Evolutionary conservation across 1,284 basidiomycete species (phyloP).

Genomic region (Apiotrichum sp.): DNA sequence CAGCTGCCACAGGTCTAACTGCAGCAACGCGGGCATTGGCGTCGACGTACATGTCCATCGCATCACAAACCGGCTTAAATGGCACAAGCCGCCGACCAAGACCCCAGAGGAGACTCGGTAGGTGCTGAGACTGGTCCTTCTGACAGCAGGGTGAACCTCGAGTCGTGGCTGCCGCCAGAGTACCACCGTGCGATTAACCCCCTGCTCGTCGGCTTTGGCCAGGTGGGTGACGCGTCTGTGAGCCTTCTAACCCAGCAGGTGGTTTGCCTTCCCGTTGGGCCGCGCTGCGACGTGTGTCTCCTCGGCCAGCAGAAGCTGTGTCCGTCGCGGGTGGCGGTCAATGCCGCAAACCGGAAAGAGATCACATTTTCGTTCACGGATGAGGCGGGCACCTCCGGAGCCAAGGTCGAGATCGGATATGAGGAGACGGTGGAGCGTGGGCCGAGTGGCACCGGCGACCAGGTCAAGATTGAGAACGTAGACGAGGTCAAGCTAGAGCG

Average conservation of each 20-base stretch:
- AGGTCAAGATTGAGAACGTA: no score
- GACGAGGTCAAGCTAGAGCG: no score
- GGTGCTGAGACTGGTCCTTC: neutral
- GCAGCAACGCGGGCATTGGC: slow-evolving; percentile 85
- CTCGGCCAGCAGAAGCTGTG: slow-evolving; percentile 46
- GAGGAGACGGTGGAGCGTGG: slow-evolving; percentile 40
- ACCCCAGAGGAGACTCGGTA: slow-evolving; percentile 82
- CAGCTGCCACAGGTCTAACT: neutral
- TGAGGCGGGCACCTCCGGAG: slow-evolving; percentile 13
- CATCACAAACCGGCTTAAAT: slow-evolving; percentile 84
- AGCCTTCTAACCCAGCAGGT: slow-evolving; percentile 13
- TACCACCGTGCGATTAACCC: slow-evolving; percentile 78
- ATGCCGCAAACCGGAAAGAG: slow-evolving; percentile 37
- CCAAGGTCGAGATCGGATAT: slow-evolving; percentile 45
- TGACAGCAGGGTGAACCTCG: slow-evolving; percentile 63
- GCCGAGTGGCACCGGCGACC: no score
- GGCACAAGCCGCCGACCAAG: slow-evolving; percentile 79
- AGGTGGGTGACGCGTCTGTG: slow-evolving; percentile 40
- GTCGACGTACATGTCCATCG: slow-evolving; percentile 95
- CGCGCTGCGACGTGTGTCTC: slow-evolving; percentile 71
- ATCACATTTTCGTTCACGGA: slow-evolving; percentile 46
- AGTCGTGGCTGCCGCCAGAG: slow-evolving; percentile 81
- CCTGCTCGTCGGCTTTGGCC: slow-evolving; percentile 86
- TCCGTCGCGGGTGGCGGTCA: slow-evolving; percentile 43
- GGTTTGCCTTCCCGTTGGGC: slow-evolving; percentile 74